Conservation (phyloP, 1,139 yeast species). For the Debaryomycetaceae sp. region DNA sequence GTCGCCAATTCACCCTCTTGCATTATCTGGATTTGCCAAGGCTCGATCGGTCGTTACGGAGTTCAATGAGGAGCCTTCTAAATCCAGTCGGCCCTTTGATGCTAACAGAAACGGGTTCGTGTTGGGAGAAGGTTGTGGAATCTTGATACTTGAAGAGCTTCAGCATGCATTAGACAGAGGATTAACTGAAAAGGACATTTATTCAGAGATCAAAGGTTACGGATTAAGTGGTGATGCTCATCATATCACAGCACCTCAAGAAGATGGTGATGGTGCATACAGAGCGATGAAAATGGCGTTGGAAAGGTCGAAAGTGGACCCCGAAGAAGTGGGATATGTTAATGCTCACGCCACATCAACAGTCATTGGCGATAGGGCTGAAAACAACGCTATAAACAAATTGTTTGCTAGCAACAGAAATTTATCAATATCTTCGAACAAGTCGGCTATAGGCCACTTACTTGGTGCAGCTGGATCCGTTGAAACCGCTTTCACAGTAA, state of each 20-base stretch:
- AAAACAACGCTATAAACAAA: conserved; percentile 66
- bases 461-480: conserved; percentile 97
- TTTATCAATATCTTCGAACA: conserved; percentile 69
- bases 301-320: conserved; percentile 38
- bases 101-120: conserved; percentile 79
- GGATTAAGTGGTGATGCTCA: conserved; percentile 91
- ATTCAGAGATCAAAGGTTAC: conserved; percentile 82
- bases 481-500: conserved; percentile 77
- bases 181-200: conserved; percentile 50
- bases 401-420: conserved; percentile 38
- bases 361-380: conserved; percentile 83
- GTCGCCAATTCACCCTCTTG: conserved; percentile 79
- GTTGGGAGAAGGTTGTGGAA: conserved; percentile 89
- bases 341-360: conserved; percentile 99
- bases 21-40: conserved; percentile 88
- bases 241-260: conserved; percentile 90
- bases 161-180: conserved; percentile 73
- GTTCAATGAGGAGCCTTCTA: conserved; percentile 56
- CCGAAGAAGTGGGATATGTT: conserved; percentile 61
- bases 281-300: conserved; percentile 82
- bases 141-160: conserved; percentile 69
- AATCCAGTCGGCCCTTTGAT: conserved; percentile 90
- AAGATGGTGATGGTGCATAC: conserved; percentile 79
- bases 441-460: conserved; percentile 91
- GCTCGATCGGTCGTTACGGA: conserved; percentile 76